phyloP scores from a whole-genome alignment of 345 rosid species.

The Dipteronia sinensis region DNA sequence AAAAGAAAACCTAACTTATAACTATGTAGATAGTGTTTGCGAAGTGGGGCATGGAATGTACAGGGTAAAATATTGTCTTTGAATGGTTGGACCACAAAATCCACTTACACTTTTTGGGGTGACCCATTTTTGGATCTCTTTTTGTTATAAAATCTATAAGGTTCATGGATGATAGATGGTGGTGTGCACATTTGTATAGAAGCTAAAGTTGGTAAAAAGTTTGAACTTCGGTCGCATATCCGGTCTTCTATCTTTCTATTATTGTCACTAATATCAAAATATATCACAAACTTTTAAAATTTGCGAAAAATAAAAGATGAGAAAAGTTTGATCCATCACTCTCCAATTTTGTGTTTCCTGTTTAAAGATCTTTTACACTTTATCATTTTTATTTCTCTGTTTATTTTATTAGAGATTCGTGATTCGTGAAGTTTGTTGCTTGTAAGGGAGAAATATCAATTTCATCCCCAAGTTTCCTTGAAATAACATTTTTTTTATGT shows the following conservation, averaged over 20 bases:
- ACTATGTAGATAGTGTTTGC: not conserved
- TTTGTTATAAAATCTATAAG: not conserved
- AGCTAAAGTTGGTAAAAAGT: not conserved
- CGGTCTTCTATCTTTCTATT: not conserved
- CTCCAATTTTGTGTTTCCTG: not conserved
- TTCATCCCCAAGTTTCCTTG: too few species aligned
- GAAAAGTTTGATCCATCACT: not conserved
- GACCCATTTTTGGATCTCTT: not conserved
- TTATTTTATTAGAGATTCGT: not conserved
- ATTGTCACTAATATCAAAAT: not conserved
- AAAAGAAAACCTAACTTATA: too few species aligned
- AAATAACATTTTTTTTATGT: too few species aligned
- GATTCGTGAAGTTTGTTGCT: not conserved
- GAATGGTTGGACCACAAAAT: constrained; percentile 12
- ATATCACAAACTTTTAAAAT: not conserved
- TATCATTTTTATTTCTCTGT: not conserved
- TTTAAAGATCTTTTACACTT: not conserved
- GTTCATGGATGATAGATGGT: not conserved
- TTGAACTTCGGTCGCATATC: not conserved
- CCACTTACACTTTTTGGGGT: not conserved
- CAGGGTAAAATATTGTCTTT: not conserved
- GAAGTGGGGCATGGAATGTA: not conserved
- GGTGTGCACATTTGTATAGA: not conserved
- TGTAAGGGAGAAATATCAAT: not conserved
- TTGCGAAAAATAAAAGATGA: not conserved